phyloP scores from a whole-genome alignment of 495 filamentous ascomycete species.

The Wilcoxina mikolae region DNA sequence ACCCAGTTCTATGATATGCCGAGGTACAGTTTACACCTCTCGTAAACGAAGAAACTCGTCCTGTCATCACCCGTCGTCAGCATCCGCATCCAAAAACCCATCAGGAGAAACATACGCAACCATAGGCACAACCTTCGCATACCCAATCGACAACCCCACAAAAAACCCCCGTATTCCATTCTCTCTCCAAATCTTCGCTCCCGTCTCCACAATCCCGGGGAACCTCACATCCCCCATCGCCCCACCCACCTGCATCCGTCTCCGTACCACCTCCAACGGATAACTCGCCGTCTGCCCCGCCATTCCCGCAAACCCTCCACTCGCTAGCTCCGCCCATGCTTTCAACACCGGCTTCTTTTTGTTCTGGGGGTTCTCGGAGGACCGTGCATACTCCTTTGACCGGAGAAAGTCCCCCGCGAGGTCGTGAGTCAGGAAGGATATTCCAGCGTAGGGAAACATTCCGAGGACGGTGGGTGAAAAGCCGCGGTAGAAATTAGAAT shows the following conservation, averaged over 20 bases:
- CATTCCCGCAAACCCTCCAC: conserved; percentile 72
- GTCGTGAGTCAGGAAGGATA: conserved; percentile 96
- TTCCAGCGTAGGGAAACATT: conserved; percentile 92
- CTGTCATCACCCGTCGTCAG: conserved; percentile 5
- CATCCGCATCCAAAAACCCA: conserved; percentile 16
- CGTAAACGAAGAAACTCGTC: conserved; percentile 52
- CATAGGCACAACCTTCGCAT: conserved; percentile 88
- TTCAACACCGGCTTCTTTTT: conserved; percentile 35
- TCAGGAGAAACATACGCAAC: conserved; percentile 52
- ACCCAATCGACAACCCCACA: conserved; percentile 86
- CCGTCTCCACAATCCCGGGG: conserved; percentile 65
- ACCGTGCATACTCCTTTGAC: conserved; percentile 43
- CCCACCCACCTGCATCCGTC: conserved; percentile 91
- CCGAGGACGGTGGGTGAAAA: conserved; percentile 79
- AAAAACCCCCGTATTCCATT: conserved; percentile 72
- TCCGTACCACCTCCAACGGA: conserved; percentile 77
- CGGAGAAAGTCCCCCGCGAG: conserved; percentile 69
- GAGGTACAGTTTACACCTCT: conserved; percentile 59
- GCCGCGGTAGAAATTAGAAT: conserved; percentile 87
- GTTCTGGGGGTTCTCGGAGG: conserved; percentile 37
- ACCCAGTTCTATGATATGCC: conserved; percentile 42
- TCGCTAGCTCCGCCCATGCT: conserved; percentile 67
- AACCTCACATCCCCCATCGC: conserved; percentile 79
- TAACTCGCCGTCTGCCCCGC: conserved; percentile 85
- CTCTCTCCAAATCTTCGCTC: conserved; percentile 54